Evolutionary conservation across 306 rosid genomes (phyloP), one percentile per base, ranked within the genome.

Genomic region (Vachellia pachyceras): DNA sequence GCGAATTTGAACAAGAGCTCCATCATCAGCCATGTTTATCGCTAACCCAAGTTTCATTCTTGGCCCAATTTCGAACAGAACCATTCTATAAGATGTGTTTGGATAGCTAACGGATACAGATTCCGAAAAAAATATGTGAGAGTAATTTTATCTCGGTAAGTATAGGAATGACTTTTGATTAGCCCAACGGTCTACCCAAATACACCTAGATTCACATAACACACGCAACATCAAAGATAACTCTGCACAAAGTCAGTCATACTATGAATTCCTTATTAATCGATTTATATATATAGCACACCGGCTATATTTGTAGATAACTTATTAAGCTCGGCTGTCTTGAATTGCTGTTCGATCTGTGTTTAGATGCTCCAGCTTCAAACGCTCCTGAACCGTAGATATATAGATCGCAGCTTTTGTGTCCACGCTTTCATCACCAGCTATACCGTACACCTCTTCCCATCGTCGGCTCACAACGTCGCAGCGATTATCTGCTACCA

Each of bases 381-480:
- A 88, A n/a, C 92, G 90, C 60, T 88, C 94, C 69, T 83, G 89
- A 12, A 87, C 86, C 9, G 85, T 81, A 37, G 92, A 85, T 41
- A 90, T 88, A 45, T 88, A 90, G 17, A 10, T 69, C 10, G 88
- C 87, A 18, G 92, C 94, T 85, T 88, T 90, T 6, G 33, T 9
- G 44, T 90, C 92, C 5, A 90, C 81, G n/a, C 80, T 45, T 13
- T 90, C 92, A 25, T 90, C 94, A 2, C 9, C 84, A 0, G 60
- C 65, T 2, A 72, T 47, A 1, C 90, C 90, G 14, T 84, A 70
- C 11, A 50, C 54, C 50, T 69, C 37, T 44, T 69, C 74, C 74
- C 8, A 42, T 6, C 60, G 73, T 10, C 40, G 73, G 23, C 78
- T 11, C 84, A 69, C 88, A 17, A 67, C 35, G 55, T 84, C 84